phyloP scores from a whole-genome alignment of 768 basidiomycete genomes.

The Lactifluus volemus region DNA sequence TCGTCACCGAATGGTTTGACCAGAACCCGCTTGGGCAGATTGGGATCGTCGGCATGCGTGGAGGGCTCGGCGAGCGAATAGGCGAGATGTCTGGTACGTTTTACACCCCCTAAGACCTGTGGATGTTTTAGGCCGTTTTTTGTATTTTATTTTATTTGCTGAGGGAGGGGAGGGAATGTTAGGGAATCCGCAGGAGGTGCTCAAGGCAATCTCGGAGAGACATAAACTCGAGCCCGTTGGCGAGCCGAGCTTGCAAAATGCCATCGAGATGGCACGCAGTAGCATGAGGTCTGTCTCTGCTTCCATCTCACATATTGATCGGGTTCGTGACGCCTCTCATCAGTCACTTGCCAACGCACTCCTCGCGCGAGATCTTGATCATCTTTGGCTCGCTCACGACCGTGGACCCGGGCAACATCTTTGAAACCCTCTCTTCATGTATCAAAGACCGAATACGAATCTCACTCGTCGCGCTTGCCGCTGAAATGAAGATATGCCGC shows the following conservation, averaged over 20 bases:
- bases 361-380: conserved; percentile 90
- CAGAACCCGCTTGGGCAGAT: conserved; percentile 98
- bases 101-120: no score
- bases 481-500: conserved; percentile 97
- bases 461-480: conserved; percentile 88
- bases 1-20: conserved; percentile 96
- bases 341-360: conserved; percentile 96
- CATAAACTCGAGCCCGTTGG: conserved; percentile 84
- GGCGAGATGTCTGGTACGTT: conserved; percentile 84
- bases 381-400: conserved; percentile 95
- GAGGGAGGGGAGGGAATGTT: background rate
- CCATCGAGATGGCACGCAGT: conserved; percentile 91
- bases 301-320: background rate
- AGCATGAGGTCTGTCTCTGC: conserved; percentile 66
- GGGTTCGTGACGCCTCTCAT: background rate
- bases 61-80: conserved; percentile 83
- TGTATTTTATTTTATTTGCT: background rate
- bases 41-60: conserved; percentile 87
- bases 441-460: conserved; percentile 80
- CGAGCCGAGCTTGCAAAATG: conserved; percentile 94
- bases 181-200: conserved; percentile 97
- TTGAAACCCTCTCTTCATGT: conserved; percentile 85
- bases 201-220: conserved; percentile 75
- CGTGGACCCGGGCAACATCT: conserved; percentile 94
- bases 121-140: no score